Evolutionary conservation across 208 protist genomes (phyloP), one percentile per base, ranked within the genome.

Genomic region (Wallacemonas sp.): DNA sequence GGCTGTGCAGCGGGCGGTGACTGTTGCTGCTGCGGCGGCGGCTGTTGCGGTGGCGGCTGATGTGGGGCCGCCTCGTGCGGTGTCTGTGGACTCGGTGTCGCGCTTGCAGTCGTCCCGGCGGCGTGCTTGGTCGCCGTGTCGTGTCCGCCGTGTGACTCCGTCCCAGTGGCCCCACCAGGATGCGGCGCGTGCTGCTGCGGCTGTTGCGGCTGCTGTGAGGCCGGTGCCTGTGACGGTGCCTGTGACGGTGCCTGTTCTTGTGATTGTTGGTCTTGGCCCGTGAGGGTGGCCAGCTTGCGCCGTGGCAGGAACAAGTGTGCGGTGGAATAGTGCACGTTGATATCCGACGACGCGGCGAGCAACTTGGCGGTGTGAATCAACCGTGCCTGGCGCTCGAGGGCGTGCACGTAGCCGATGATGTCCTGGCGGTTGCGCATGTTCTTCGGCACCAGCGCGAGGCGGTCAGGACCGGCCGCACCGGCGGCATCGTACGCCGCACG

Each of bases 401-500:
- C 83, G 8, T 72, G 72, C 11, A 96, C 31, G 44, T 87, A 91
- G 41, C 62, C 61, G 28, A 87, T 61, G 18, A 93, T 79, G 33
- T 92, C 86, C 25, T 87, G 52, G 1, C 71, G 65, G 20, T 41
- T 57, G 25, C 50, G 54, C 33, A 86, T 57, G 5, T 66, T 69
- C 10, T 67, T 61, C 5, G 87, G 91, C 11, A 96, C 75, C 12
- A 96, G 80, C 1, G 80, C 69, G 5, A 94, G 66, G 11, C 75
- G 72, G 28, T 85, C 65, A 14, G 83, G 45, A 0, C 87, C 91
- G 0, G 52, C 50, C 48, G 55, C 38, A 2, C 91, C 91, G 0
- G 67, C 67, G 0, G 79, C 81, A 69, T 96, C 91, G 70, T 96
- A 96, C 7, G 81, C 91, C 18, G 80, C 87, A 11, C 91, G 81